Conservation (phyloP, 2,329 filamentous ascomycete species). For the Venturia asperata region DNA sequence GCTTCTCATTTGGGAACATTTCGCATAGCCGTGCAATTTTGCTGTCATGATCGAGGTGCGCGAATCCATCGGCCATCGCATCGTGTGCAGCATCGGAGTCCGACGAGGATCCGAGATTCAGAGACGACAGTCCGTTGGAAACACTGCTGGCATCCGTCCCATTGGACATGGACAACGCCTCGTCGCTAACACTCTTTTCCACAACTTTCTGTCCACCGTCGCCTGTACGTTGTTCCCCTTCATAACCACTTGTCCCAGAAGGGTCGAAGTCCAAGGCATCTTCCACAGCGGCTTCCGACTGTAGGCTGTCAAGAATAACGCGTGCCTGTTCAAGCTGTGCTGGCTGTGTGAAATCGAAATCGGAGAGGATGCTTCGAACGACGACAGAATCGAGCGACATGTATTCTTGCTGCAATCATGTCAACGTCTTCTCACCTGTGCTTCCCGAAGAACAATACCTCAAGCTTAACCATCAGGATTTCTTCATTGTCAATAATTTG, state of each 20-base stretch:
- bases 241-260: slow-evolving; percentile 56
- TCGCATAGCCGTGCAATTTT: slow-evolving; percentile 58
- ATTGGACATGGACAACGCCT: slow-evolving; percentile 36
- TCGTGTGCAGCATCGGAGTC: slow-evolving; percentile 18
- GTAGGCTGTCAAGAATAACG: slow-evolving; percentile 57
- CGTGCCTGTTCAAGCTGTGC: slow-evolving; percentile 49
- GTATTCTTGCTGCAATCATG: slow-evolving; percentile 52
- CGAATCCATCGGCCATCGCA: slow-evolving; percentile 27
- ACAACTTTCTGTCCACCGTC: slow-evolving; percentile 21
- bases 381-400: slow-evolving; percentile 70
- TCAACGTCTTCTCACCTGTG: slow-evolving; percentile 19
- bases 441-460: not conserved
- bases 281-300: slow-evolving; percentile 55
- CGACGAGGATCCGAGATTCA: slow-evolving; percentile 27
- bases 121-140: slow-evolving; percentile 39
- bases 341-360: slow-evolving; percentile 58
- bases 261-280: slow-evolving; percentile 69
- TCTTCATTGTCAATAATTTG: slow-evolving; percentile 12
- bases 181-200: slow-evolving; percentile 27
- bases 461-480: slow-evolving; percentile 4
- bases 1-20: slow-evolving; percentile 65
- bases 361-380: slow-evolving; percentile 66
- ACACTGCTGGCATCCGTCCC: slow-evolving; percentile 46
- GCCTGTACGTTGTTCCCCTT: slow-evolving; percentile 26
- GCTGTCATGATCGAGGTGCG: slow-evolving; percentile 47